These are phyloP conservation scores for Podaxis pistillaris DNA, from an alignment of 768 basidiomycete genomes.

Conservation along the genomic window DNA sequence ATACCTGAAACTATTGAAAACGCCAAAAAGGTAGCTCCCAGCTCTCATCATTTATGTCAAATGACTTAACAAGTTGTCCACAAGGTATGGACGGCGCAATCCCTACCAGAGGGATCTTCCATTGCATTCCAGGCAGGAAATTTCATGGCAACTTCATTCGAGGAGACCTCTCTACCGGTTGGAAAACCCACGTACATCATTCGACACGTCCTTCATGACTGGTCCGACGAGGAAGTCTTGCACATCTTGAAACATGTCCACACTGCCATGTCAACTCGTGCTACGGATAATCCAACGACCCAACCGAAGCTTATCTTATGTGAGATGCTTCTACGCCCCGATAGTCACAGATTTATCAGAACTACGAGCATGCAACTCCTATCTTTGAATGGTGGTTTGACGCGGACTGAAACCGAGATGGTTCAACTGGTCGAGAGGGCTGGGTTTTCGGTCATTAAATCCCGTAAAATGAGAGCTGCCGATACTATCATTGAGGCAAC, in stretches of 20 bases:
- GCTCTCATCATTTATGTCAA: neutral
- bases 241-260: slow-evolving; percentile 7
- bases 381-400: slow-evolving; percentile 1
- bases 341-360: slow-evolving; percentile 1
- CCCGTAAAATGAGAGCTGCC: slow-evolving; percentile 3
- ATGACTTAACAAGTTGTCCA: neutral
- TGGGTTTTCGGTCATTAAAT: neutral
- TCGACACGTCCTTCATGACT: slow-evolving; percentile 11
- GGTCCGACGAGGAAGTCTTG: slow-evolving; percentile 3
- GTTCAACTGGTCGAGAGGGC: neutral
- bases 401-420: slow-evolving; percentile 4
- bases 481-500: slow-evolving; percentile 8
- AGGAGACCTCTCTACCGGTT: neutral
- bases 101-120: neutral
- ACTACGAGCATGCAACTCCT: slow-evolving; percentile 9
- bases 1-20: slow-evolving; percentile 1
- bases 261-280: neutral
- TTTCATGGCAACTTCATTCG: neutral
- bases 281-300: neutral
- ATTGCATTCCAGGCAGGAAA: slow-evolving; percentile 2
- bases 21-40: neutral
- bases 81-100: neutral
- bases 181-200: slow-evolving; percentile 11
- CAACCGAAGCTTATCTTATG: slow-evolving; percentile 1
- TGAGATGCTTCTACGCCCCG: slow-evolving; percentile 3